These are phyloP conservation scores for Fomitopsis serialis DNA, from an alignment of 768 basidiomycete genomes.

Conservation along the genomic window DNA sequence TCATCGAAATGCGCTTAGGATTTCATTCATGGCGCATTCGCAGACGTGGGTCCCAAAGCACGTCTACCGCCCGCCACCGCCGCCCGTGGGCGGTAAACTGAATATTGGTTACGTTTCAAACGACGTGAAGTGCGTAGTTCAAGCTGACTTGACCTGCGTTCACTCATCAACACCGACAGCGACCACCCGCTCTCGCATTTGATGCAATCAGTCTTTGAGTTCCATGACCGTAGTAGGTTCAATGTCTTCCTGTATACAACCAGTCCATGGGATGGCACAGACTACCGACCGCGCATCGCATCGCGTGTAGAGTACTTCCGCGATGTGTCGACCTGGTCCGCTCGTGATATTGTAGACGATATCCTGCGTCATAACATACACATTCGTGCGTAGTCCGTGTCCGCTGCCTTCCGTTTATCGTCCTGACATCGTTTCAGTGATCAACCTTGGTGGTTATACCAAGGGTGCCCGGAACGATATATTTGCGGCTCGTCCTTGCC, in stretches of 20 bases:
- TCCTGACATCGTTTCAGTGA: slow-evolving; percentile 22
- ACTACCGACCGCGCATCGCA: slow-evolving; percentile 39
- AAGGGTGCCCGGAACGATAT: slow-evolving; percentile 48
- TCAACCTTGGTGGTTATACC: slow-evolving; percentile 46
- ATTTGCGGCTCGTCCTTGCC: slow-evolving; percentile 43
- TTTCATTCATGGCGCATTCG: slow-evolving; percentile 35
- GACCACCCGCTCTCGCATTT: slow-evolving; percentile 49
- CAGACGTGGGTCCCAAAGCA: slow-evolving; percentile 36
- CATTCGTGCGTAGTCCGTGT: slow-evolving; percentile 29
- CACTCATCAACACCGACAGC: too few species aligned
- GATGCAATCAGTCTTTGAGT: slow-evolving; percentile 44
- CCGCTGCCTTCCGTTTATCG: neutral
- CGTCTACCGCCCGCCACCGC: slow-evolving; percentile 35
- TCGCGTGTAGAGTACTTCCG: slow-evolving; percentile 31
- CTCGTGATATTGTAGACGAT: slow-evolving; percentile 30
- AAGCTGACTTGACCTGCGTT: too few species aligned
- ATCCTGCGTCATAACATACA: slow-evolving; percentile 41
- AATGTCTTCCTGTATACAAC: slow-evolving; percentile 44
- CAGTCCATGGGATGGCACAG: slow-evolving; percentile 39
- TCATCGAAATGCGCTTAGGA: slow-evolving; percentile 41
- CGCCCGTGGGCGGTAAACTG: slow-evolving; percentile 33
- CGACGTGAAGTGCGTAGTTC: slow-evolving; percentile 41
- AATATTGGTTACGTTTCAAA: slow-evolving; percentile 46
- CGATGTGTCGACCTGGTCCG: slow-evolving; percentile 37
- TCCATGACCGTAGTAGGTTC: slow-evolving; percentile 36